Base-by-base conservation (phyloP, 164 flowering plant genomes). In the Magnolia officinalis region DNA sequence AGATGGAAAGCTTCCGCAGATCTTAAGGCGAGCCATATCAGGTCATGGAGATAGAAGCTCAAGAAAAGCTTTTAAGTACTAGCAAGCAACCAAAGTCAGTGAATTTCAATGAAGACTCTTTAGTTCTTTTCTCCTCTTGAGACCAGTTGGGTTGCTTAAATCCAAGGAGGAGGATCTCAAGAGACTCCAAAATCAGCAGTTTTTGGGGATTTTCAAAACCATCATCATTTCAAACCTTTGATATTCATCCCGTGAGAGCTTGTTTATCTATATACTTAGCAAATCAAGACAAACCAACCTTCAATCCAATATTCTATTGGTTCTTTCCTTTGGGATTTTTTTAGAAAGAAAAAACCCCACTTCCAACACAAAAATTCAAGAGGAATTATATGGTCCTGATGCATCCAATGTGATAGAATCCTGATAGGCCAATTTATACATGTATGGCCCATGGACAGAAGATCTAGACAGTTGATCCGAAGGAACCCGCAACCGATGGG, bases 1-100 rank as follows among this genome's bases (percentile, higher is more conserved):
- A 75, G 67, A 72, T 87, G 85, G 94, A 89, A 87, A 87, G 87
- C 82, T 85, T 89, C 84, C 83, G 96, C 95, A 92, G 90, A 79
- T 86, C 84, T 91, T 94, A 78, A 74, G 91, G 90, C 87, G 87
- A 89, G 85, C 87, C 85, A 84, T 85, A 82, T 85, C 67, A 77
- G 72, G 78, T 72, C 75, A 72, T 74, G 76, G 77, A 80, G 80
- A 68, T 61, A 75, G 78, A 72, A 76, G 26, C 67, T 74, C 51
- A 71, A 74, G 52, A 61, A 69, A 76, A 78, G 77, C 71, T 19
- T 73, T 81, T 1, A 26, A 84, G 84, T 80, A 72, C 75, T 78
- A 78, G 87, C 86, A 82, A 88, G 88, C 82, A 84, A 81, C 82
- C 78, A 77, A 74, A 86, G 84, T 84, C 85, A 85, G 77, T 75